Conservation (phyloP, 805 yeast genomes). For the Spathaspora arborariae region DNA sequence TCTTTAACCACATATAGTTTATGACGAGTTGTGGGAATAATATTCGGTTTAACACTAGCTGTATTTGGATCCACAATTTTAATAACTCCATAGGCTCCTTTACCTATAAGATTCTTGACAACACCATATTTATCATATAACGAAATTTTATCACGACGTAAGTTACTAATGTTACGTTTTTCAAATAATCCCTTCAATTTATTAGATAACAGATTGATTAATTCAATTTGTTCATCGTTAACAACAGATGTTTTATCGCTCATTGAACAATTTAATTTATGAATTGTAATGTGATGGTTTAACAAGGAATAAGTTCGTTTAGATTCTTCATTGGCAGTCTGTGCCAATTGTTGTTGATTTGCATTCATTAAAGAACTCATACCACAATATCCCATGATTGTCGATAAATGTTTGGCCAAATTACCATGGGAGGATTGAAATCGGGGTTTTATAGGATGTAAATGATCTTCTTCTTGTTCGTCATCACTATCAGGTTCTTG, state of each 20-base stretch:
- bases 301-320: conserved; percentile 28
- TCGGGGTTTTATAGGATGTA: conserved; percentile 17
- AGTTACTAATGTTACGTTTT: background rate
- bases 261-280: conserved; percentile 16
- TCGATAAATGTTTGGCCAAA: conserved; percentile 21
- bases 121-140: conserved; percentile 31
- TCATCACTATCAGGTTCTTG: conserved; percentile 6
- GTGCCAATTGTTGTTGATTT: conserved; percentile 13
- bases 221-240: conserved; percentile 22
- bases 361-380: conserved; percentile 11
- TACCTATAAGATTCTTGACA: conserved; percentile 32
- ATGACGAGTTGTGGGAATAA: conserved; percentile 1
- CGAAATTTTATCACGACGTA: conserved; percentile 11
- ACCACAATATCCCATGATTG: conserved; percentile 36
- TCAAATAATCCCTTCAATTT: conserved; percentile 16
- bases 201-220: conserved; percentile 19
- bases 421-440: conserved; percentile 7
- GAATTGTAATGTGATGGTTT: conserved; percentile 18
- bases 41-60: background rate
- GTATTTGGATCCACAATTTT: conserved; percentile 25
- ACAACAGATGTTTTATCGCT: conserved; percentile 21
- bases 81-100: conserved; percentile 37
- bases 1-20: conserved; percentile 31
- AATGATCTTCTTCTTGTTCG: conserved; percentile 24
- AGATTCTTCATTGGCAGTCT: conserved; percentile 31